Percentiles rank a stretch among this genome's conserved stretches.
phyloP scores from a whole-genome alignment of 257 asterid species.

The Misopates orontium region DNA sequence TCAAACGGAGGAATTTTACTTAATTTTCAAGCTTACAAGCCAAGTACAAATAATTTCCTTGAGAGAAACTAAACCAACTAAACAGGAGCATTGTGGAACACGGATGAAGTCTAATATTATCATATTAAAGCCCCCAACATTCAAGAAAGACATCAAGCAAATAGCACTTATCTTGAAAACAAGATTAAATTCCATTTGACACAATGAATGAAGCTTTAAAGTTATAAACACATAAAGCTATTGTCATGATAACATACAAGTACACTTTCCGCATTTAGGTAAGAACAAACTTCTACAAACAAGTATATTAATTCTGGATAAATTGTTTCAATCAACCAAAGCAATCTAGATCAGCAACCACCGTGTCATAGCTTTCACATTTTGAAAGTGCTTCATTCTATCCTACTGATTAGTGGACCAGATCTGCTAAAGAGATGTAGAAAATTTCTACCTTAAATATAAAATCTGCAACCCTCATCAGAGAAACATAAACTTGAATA shows the following conservation, averaged over 20 bases:
- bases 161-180: neutral
- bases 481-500: neutral
- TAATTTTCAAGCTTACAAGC: neutral
- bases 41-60: neutral
- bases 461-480: neutral
- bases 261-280: neutral
- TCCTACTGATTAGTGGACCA: neutral
- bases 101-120: neutral
- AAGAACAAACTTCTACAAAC: neutral
- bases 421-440: neutral
- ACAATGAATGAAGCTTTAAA: neutral
- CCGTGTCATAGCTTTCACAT: neutral
- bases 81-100: neutral
- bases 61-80: neutral
- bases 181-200: neutral
- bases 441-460: neutral
- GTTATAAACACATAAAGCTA: neutral
- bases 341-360: conserved; percentile 9
- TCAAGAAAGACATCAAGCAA: conserved; percentile 10
- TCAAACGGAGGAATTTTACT: conserved; percentile 2
- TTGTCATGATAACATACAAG: too few species aligned
- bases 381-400: neutral
- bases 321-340: neutral
- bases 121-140: neutral
- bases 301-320: too few species aligned